Base-by-base conservation (phyloP, 768 basidiomycete genomes). In the Leccinum longicurvipes region DNA sequence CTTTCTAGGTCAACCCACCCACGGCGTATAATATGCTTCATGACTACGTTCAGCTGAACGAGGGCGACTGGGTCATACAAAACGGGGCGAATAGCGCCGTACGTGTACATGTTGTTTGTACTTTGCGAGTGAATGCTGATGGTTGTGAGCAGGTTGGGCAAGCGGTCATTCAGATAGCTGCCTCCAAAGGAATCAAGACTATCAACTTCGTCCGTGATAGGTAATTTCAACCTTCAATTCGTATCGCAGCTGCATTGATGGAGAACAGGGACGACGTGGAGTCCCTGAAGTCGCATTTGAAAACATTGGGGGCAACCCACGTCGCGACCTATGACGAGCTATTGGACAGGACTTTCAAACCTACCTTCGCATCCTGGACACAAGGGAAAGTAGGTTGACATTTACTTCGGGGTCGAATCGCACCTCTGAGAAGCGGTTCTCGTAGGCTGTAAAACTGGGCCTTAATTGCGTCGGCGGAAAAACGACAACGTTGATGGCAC, bases 11-110 rank as follows among this genome's bases (percentile, higher is more conserved):
- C 25, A 95, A 95, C 65, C 89, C 89, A 2, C 78, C 91, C 0
- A 91, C 92, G 0, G 93, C 93, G 1, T 86, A 86, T 59, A 86
- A 87, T 62, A 89, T 95, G 86, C 78, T 95, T 10, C 78, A 77
- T 31, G 82, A 88, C 53, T 93, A 86, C 69, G 78, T 84, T 6
- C 62, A 76, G 32, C 78, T 93, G 42, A 59, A 81, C 50, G 75
- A 78, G 47, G 91, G 86, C 4, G 88, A 91, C 47, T 93, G 86
- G 86, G 77, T 95, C 15, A 67, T 94, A 11, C 92, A 94, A 70
- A 94, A 93, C 58, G 92, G 90, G 25, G 86, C 85, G 19, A 94
- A 94, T 62, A 88, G 88, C 61, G 87, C 89, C 19, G 91, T 91
- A 55, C 47, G 84, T 72, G 15, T 50, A 23, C 51, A 11, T n/a